Evolutionary conservation across 2,329 filamentous ascomycete genomes (phyloP), one percentile per base, ranked within the genome.

Genomic region (Epichloe coenophiala): DNA sequence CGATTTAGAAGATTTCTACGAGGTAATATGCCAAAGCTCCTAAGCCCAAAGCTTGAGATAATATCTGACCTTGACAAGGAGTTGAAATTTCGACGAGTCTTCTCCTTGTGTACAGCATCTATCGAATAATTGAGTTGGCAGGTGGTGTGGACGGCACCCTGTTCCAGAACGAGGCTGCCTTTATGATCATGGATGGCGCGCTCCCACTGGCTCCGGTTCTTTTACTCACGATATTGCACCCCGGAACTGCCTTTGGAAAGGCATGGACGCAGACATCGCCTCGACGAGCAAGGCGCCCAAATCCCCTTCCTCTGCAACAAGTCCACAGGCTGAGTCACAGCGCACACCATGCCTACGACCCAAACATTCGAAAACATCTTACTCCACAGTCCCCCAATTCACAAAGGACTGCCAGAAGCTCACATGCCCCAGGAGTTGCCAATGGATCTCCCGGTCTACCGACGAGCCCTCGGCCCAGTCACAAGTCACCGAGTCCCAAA

Each of bases 1-100:
- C 59, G 61, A 5, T 77, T 76, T 56, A 71, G 63, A 48, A 59
- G 60, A 4, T 74, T 74, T 41, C 59, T 76, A 4, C 56, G 70
- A 48, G 65, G 75, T 77, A 66, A 43, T 8, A 11, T 2, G 9
- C 15, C 9, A 36, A 45, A 17, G 31, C 1, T 31, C 3, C 31
- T 11, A 1, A 1, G 31, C 8, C 31, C 31, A 31, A 31, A 11
- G 31, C 31, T 31, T 31, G 19, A 21, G 6, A 21, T 17, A 4
- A 41, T 41, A 23, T 37, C 6, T 37, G 15, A 7, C 17, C 23
- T 17, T 36, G 2, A 15, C 35, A 38, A 74, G 71, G 60, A 37
- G 57, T 68, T 45, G 68, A 73, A 51, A 33, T 64, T 5, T 60
- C 67, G 9, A 60, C 65, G 1, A 51, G 57, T 4, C 59, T 74